These are phyloP conservation scores for Ustilago xerochloae DNA, from an alignment of 1,284 basidiomycete genomes.

Conservation along the genomic window DNA sequence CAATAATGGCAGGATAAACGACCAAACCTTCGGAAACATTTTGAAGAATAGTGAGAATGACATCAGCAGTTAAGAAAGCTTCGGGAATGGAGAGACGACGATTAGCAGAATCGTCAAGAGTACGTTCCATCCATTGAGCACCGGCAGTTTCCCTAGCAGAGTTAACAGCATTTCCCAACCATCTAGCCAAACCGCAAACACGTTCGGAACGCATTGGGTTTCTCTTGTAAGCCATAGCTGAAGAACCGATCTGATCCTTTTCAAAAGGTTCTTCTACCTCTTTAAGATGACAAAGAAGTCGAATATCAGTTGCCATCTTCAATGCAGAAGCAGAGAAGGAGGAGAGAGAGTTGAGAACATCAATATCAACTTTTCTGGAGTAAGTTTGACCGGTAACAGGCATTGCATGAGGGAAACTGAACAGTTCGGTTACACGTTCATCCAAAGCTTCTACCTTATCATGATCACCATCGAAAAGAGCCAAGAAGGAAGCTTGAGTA, in stretches of 20 bases:
- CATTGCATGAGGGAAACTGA: constrained; percentile 92
- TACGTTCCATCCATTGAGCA: constrained; percentile 68
- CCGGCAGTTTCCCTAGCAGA: constrained; percentile 70
- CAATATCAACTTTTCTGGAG: constrained; percentile 95
- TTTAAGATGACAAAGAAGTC: constrained; percentile 71
- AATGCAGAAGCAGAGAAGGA: constrained; percentile 94
- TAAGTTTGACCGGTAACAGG: constrained; percentile 99
- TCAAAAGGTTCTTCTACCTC: constrained; percentile 99
- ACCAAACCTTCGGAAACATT: constrained; percentile 97
- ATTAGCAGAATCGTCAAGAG: constrained; percentile 79
- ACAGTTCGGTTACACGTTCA: constrained; percentile 78
- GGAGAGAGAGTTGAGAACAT: constrained; percentile 88
- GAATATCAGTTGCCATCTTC: constrained; percentile 98
- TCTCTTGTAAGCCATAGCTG: constrained; percentile 99
- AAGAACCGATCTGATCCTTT: constrained; percentile 92
- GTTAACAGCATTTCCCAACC: constrained; percentile 71
- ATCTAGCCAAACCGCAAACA: constrained; percentile 94
- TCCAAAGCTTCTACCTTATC: constrained; percentile 91
- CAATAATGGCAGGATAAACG: constrained; percentile 96
- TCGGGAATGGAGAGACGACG: constrained; percentile 95
- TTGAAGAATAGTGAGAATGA: constrained; percentile 92
- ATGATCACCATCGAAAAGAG: constrained; percentile 89
- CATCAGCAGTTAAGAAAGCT: constrained; percentile 96
- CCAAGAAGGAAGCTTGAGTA: constrained; percentile 94
- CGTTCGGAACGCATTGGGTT: constrained; percentile 99